Evolutionary conservation across 768 basidiomycete species (phyloP).

Genomic region (Psilocybe cubensis): DNA sequence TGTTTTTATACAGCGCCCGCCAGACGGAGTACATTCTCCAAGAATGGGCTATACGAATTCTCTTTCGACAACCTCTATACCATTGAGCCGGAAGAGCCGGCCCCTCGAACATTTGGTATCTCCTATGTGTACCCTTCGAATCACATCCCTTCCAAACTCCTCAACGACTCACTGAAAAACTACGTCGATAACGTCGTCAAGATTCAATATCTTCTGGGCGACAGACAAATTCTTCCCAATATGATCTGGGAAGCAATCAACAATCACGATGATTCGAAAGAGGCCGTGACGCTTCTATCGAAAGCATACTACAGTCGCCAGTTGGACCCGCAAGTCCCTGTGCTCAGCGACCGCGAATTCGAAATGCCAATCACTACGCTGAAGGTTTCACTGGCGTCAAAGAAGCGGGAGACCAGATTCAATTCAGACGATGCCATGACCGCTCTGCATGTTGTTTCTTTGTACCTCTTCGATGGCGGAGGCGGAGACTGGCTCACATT

Average conservation of each 20-base stretch:
- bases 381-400: conserved; percentile 15
- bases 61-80: conserved; percentile 8
- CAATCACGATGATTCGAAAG: conserved; percentile 47
- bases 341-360: conserved; percentile 28
- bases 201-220: conserved; percentile 73
- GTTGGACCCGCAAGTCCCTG: conserved; percentile 18
- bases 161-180: conserved; percentile 36
- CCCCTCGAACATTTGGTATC: neutral
- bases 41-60: conserved; percentile 22
- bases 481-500: conserved; percentile 70
- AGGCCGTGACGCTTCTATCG: conserved; percentile 66
- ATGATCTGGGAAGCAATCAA: conserved; percentile 58
- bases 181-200: conserved; percentile 68
- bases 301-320: conserved; percentile 50
- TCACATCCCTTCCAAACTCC: conserved; percentile 20
- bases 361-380: conserved; percentile 29
- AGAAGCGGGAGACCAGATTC: conserved; percentile 7
- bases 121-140: conserved; percentile 15
- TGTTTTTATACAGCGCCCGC: conserved; percentile 28
- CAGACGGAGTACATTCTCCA: conserved; percentile 30
- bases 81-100: conserved; percentile 12
- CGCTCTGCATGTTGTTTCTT: conserved; percentile 74
- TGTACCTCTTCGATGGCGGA: conserved; percentile 80
- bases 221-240: conserved; percentile 42
- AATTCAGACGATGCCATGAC: conserved; percentile 78